A percentile compares a stretch with the other conserved stretches of the same genome.
These are phyloP conservation scores for Dactylellina haptotyla DNA, from an alignment of 2,329 filamentous ascomycete species.

Conservation along the genomic window DNA sequence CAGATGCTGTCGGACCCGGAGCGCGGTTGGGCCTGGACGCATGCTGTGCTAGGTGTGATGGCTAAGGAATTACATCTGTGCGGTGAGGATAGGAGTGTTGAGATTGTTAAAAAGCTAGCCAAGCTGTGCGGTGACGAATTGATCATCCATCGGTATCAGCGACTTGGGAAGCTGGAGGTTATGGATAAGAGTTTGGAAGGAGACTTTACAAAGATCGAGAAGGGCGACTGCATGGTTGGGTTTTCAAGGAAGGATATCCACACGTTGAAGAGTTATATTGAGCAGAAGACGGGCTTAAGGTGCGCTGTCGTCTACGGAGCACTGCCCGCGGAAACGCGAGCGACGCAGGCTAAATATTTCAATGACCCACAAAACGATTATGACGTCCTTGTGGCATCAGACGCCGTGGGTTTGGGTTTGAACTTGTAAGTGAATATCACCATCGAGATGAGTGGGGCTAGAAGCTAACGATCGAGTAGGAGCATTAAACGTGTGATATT, in stretches of 20 bases:
- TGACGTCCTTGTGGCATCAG: slow-evolving; percentile 90
- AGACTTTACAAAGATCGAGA: slow-evolving; percentile 74
- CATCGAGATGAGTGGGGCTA: not conserved
- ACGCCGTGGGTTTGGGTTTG: slow-evolving; percentile 96
- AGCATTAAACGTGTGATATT: slow-evolving; percentile 90
- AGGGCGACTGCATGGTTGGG: slow-evolving; percentile 88
- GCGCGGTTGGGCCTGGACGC: slow-evolving; percentile 93
- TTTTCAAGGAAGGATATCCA: slow-evolving; percentile 88
- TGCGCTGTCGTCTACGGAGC: slow-evolving; percentile 94
- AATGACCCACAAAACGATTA: slow-evolving; percentile 97
- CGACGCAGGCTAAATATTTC: slow-evolving; percentile 89
- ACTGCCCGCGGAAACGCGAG: slow-evolving; percentile 89
- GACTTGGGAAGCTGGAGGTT: slow-evolving; percentile 79
- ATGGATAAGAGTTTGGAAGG: slow-evolving; percentile 72
- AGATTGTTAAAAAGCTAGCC: slow-evolving; percentile 80
- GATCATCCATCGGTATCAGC: slow-evolving; percentile 81
- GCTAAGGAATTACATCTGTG: slow-evolving; percentile 92
- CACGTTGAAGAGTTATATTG: slow-evolving; percentile 79
- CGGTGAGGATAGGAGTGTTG: slow-evolving; percentile 84
- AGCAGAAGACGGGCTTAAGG: slow-evolving; percentile 77
- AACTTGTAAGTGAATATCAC: slow-evolving; percentile 73
- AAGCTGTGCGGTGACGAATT: slow-evolving; percentile 83
- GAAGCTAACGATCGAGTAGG: slow-evolving; percentile 61
- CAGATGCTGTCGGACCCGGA: slow-evolving; percentile 88
- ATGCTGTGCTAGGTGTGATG: slow-evolving; percentile 84